Conservation (phyloP, 148 eudicot genomes). For the Heliamphora exappendiculata region DNA sequence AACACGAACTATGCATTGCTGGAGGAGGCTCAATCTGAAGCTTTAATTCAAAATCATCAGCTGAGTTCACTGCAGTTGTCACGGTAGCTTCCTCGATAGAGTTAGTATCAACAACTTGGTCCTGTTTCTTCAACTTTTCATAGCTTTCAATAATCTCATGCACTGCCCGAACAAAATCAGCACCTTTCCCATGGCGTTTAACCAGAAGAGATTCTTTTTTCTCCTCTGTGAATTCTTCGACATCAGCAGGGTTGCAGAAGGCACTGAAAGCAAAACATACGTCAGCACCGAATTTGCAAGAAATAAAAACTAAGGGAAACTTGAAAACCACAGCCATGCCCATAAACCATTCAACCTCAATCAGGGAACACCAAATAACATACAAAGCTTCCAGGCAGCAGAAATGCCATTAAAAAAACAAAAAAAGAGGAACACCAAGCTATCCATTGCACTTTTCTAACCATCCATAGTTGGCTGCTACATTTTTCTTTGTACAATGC, state of each 20-base stretch:
- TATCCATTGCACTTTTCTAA: too few relatives aligned
- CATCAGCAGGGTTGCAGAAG: slow-evolving; percentile 92
- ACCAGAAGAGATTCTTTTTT: slow-evolving; percentile 58
- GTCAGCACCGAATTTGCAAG: neutral
- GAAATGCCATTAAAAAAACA: too few relatives aligned
- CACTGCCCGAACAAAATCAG: slow-evolving; percentile 92
- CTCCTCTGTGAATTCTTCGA: slow-evolving; percentile 91
- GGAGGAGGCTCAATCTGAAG: slow-evolving; percentile 28
- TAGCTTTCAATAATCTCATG: slow-evolving; percentile 73
- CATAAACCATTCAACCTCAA: neutral
- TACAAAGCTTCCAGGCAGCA: too few relatives aligned
- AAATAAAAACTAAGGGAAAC: neutral
- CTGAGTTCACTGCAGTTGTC: slow-evolving; percentile 25
- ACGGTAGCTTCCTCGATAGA: slow-evolving; percentile 27
- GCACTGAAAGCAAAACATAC: slow-evolving; percentile 45
- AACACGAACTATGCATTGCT: slow-evolving; percentile 17
- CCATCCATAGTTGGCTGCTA: too few relatives aligned
- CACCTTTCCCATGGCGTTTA: slow-evolving; percentile 82
- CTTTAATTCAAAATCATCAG: slow-evolving; percentile 20
- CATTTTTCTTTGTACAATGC: too few relatives aligned
- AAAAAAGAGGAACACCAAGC: too few relatives aligned
- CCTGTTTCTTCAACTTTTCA: slow-evolving; percentile 56
- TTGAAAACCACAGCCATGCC: neutral
- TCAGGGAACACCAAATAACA: too few relatives aligned
- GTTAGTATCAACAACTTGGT: slow-evolving; percentile 24